Percentiles rank a stretch among this genome's conserved stretches.
Evolutionary conservation across 495 filamentous ascomycete species (phyloP).

Genomic region (Penicillium robsamsonii): DNA sequence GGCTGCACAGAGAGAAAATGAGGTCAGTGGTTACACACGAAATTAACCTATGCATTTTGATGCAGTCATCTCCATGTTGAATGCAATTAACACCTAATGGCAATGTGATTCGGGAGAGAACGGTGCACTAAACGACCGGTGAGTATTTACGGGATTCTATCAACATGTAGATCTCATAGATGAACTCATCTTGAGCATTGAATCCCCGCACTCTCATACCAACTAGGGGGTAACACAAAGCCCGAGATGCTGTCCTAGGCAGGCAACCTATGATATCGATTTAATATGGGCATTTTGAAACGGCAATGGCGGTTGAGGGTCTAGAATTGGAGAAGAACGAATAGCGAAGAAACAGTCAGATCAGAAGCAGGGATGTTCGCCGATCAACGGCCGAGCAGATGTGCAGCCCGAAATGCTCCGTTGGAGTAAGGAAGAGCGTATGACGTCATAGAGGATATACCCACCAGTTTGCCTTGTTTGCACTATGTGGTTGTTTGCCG

Average conservation of each 20-base stretch:
- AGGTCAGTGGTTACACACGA: background rate
- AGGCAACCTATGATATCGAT: conserved; percentile 5
- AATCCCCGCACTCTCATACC: conserved; percentile 2
- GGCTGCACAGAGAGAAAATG: background rate
- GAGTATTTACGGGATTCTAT: conserved; percentile 17
- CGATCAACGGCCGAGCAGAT: conserved; percentile 13
- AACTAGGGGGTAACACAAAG: conserved; percentile 5
- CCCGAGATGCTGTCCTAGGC: conserved; percentile 1
- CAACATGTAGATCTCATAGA: conserved; percentile 1
- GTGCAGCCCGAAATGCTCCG: conserved; percentile 13
- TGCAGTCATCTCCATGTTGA: background rate
- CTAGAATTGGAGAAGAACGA: conserved; percentile 17
- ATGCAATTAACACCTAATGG: background rate
- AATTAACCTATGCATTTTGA: conserved; percentile 6
- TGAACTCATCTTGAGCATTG: conserved; percentile 20
- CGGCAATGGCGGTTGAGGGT: conserved; percentile 11
- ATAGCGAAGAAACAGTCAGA: background rate
- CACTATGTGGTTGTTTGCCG: background rate
- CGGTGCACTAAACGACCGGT: conserved; percentile 25
- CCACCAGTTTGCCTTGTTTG: conserved; percentile 1
- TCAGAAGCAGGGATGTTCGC: conserved; percentile 7
- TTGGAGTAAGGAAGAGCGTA: background rate
- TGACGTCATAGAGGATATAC: conserved; percentile 23
- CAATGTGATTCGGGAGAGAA: conserved; percentile 22
- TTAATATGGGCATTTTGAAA: background rate